Percentiles rank a stretch among this genome's conserved stretches.
These are phyloP conservation scores for Hamigera avellanea DNA, from an alignment of 495 filamentous ascomycete species.

Conservation along the genomic window DNA sequence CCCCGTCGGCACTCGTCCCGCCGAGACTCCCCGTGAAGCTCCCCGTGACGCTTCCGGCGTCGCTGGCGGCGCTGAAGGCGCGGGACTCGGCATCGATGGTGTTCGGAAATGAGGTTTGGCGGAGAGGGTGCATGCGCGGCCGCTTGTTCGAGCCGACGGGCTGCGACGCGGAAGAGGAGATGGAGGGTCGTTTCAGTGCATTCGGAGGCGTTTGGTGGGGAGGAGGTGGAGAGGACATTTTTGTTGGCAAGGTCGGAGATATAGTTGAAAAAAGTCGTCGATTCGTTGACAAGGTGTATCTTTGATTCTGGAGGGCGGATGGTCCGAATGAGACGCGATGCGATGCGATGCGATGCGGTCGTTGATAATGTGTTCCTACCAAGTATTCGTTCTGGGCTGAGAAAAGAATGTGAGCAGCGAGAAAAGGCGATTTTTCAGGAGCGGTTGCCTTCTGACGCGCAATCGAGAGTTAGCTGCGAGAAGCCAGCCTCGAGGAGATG, in stretches of 20 bases:
- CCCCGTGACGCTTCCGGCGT: constrained; percentile 57
- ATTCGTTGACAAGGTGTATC: no score
- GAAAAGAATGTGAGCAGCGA: no score
- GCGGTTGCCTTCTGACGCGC: no score
- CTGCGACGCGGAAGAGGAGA: constrained; percentile 28
- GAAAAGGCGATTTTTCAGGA: no score
- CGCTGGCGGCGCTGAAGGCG: constrained; percentile 56
- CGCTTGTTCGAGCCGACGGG: constrained; percentile 21
- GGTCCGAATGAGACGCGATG: neutral
- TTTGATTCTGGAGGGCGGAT: no score
- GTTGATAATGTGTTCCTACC: no score
- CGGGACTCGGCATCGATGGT: constrained; percentile 36
- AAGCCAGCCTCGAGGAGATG: no score
- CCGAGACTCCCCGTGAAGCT: constrained; percentile 42
- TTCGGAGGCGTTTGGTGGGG: constrained; percentile 20
- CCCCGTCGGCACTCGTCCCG: constrained; percentile 40
- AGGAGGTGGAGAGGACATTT: constrained; percentile 35
- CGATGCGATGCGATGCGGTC: neutral
- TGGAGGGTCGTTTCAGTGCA: constrained; percentile 33
- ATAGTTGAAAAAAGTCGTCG: no score
- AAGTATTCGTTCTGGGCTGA: no score
- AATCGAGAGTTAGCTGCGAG: no score
- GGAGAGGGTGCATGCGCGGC: constrained; percentile 57
- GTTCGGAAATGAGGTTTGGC: constrained; percentile 81
- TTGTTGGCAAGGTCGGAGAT: constrained; percentile 4